phyloP scores from a whole-genome alignment of 2,329 filamentous ascomycete genomes.

The Talaromyces sp. region DNA sequence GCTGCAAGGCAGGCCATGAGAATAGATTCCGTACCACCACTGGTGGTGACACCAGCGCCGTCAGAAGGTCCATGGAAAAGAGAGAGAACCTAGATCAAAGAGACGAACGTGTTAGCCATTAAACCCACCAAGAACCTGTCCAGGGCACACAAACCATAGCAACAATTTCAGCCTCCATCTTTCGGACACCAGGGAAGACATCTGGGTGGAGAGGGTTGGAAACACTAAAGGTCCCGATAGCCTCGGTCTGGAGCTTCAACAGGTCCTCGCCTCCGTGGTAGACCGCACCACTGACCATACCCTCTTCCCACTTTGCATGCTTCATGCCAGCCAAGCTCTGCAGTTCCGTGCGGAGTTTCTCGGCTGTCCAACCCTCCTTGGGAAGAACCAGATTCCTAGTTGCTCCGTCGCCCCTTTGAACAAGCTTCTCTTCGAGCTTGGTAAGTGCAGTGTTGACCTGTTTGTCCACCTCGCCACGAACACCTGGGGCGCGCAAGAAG shows the following conservation, averaged over 20 bases:
- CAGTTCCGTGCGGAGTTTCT: constrained; percentile 75
- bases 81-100: constrained; percentile 57
- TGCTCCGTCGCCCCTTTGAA: constrained; percentile 65
- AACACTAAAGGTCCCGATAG: constrained; percentile 90
- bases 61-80: constrained; percentile 86
- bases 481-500: constrained; percentile 80
- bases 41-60: constrained; percentile 82
- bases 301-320: constrained; percentile 95
- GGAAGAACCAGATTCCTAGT: constrained; percentile 73
- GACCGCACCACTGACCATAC: constrained; percentile 86
- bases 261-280: constrained; percentile 88
- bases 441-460: constrained; percentile 75
- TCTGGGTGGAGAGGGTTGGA: constrained; percentile 96
- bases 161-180: constrained; percentile 98
- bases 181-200: constrained; percentile 93
- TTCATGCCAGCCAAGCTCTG: constrained; percentile 76
- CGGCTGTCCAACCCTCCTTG: constrained; percentile 74
- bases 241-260: constrained; percentile 80
- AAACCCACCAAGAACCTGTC: neutral
- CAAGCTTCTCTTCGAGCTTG: constrained; percentile 78
- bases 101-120: neutral
- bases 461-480: constrained; percentile 77
- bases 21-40: constrained; percentile 93
- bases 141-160: constrained; percentile 67
- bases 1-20: constrained; percentile 91